These are phyloP conservation scores for Serendipita vermifera DNA, from an alignment of 768 basidiomycete genomes.

Conservation along the genomic window DNA sequence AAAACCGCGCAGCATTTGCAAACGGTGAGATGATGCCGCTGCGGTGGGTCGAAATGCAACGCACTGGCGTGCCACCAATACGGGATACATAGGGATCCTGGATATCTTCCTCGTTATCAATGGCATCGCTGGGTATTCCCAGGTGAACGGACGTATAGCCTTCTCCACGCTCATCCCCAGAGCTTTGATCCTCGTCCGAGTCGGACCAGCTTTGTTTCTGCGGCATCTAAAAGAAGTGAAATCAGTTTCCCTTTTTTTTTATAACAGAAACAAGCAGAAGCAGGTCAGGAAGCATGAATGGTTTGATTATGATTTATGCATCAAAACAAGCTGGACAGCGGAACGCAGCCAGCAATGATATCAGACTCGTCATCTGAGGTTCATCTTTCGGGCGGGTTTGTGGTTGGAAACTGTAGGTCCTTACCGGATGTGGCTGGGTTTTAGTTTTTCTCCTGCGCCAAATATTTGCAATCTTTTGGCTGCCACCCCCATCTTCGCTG, in stretches of 20 bases:
- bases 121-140: constrained; percentile 65
- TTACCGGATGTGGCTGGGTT: background rate
- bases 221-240: constrained; percentile 29
- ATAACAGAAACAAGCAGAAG: constrained; percentile 15
- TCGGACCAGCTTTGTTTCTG: constrained; percentile 62
- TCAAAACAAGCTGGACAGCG: constrained; percentile 41
- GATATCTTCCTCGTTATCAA: constrained; percentile 46
- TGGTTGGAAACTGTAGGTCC: background rate
- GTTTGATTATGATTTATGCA: constrained; percentile 49
- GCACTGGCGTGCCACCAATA: constrained; percentile 83
- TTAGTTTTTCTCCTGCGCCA: background rate
- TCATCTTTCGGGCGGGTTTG: constrained; percentile 30
- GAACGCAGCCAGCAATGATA: constrained; percentile 40
- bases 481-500: background rate
- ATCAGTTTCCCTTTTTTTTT: constrained; percentile 13
- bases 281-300: constrained; percentile 91
- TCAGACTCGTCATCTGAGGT: constrained; percentile 76
- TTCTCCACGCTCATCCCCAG: constrained; percentile 40
- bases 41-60: constrained; percentile 32
- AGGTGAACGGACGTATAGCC: constrained; percentile 50
- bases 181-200: constrained; percentile 46
- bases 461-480: constrained; percentile 1
- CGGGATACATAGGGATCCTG: constrained; percentile 74
- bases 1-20: constrained; percentile 30
- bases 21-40: constrained; percentile 29